These are phyloP conservation scores for Lasiosphaeris hirsuta DNA, from an alignment of 495 filamentous ascomycete species.

Conservation along the genomic window DNA sequence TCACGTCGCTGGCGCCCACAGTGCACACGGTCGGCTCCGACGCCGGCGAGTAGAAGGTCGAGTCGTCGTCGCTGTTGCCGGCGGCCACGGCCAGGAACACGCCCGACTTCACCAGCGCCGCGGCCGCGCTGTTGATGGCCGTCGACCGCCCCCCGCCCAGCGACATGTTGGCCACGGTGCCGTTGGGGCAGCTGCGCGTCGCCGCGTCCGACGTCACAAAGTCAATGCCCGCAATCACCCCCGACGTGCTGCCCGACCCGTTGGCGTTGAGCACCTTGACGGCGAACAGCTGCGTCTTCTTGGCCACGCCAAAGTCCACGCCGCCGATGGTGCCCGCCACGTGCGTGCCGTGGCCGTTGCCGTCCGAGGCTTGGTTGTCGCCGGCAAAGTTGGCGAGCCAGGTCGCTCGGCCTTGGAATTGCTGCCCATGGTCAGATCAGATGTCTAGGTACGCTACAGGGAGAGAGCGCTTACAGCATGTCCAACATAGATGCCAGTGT, in stretches of 20 bases:
- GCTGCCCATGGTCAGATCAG: too few species aligned
- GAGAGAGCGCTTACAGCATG: conserved; percentile 38
- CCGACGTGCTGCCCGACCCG: conserved; percentile 38
- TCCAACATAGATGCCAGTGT: conserved; percentile 53
- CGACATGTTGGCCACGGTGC: conserved; percentile 48
- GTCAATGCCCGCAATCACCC: conserved; percentile 46
- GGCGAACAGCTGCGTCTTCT: conserved; percentile 58
- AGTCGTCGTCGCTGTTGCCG: conserved; percentile 47
- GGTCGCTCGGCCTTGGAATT: conserved; percentile 57
- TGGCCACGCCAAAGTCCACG: conserved; percentile 60
- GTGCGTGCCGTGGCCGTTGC: conserved; percentile 58
- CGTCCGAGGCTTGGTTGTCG: conserved; percentile 33
- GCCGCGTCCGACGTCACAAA: conserved; percentile 36
- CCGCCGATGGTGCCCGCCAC: conserved; percentile 63
- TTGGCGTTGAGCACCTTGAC: conserved; percentile 62
- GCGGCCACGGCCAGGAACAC: conserved; percentile 53
- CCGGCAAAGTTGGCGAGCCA: conserved; percentile 38
- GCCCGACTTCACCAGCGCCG: conserved; percentile 45
- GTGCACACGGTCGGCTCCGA: conserved; percentile 55
- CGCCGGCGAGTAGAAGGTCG: conserved; percentile 49
- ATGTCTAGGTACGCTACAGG: too few species aligned
- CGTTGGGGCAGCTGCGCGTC: conserved; percentile 33
- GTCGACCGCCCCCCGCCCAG: conserved; percentile 49
- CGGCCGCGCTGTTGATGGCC: conserved; percentile 52
- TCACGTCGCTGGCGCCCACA: conserved; percentile 50